Base-by-base conservation (phyloP, 2,329 filamentous ascomycete species). In the Sclerotinia trifoliorum region DNA sequence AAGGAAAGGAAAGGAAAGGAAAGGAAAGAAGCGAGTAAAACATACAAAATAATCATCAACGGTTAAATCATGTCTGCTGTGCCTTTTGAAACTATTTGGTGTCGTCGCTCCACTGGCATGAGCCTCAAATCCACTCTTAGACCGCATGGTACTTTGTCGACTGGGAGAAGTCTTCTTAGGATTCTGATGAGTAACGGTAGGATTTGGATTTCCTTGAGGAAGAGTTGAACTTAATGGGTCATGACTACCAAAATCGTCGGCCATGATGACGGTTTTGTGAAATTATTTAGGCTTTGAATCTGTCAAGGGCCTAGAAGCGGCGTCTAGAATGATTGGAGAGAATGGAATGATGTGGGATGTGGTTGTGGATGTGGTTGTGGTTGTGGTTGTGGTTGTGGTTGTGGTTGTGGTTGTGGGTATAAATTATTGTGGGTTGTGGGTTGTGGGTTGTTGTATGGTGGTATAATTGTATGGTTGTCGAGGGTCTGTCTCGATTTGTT, bases 31-130 rank as follows among this genome's bases (percentile, higher is more conserved):
- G 19, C 32, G 52, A n/a, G 44, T 10, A 35, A 54, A 48, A 71
- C 73, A 21, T 72, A 77, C 75, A 57, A 77, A 76, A 56, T 77
- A 77, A 39, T 73, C 73, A 61, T 70, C 69, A 32, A 74, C 39
- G 15, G 73, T 72, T 29, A 72, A 52, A 49, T 44, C 51, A 66
- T 67, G 68, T 42, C 32, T 67, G 24, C 56, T 68, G 17, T 19
- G 48, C 7, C 60, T 55, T 15, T 70, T 35, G 57, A 67, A 68
- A 56, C 60, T 65, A 65, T n/a, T 65, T 3, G 66, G 66, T n/a
- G 66, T 68, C 4, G 49, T 46, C 24, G 66, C 46, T 32, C 66
- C 51, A 49, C 60, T 68, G 17, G 35, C 42, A 42, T 65, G 66
- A 26, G 2, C 42, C 1, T 68, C 60, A 21, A 51, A 49, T 49